phyloP scores from a whole-genome alignment of 2,329 filamentous ascomycete species.

The Fragosphaeria purpurea region DNA sequence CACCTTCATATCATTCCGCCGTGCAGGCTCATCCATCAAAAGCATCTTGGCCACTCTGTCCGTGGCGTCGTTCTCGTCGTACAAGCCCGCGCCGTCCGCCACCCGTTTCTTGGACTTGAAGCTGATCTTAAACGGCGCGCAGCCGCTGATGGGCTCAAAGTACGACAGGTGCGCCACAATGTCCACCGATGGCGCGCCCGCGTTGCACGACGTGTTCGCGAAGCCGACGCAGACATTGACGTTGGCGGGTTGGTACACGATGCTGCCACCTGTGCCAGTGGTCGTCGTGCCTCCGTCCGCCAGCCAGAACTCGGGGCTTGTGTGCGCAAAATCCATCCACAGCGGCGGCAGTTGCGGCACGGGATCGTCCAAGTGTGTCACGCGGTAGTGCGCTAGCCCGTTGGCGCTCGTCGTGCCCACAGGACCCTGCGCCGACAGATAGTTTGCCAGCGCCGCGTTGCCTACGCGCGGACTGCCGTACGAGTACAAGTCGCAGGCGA shows the following conservation, averaged over 20 bases:
- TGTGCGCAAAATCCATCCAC: slow-evolving; percentile 52
- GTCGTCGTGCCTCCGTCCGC: slow-evolving; percentile 22
- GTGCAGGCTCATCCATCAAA: too few species aligned
- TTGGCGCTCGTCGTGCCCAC: not conserved
- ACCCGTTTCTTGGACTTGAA: not conserved
- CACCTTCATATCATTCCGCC: too few species aligned
- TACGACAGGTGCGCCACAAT: slow-evolving; percentile 38
- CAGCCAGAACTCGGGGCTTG: slow-evolving; percentile 62
- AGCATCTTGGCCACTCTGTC: too few species aligned
- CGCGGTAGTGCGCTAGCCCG: slow-evolving; percentile 43
- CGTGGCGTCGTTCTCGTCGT: too few species aligned
- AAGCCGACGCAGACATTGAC: slow-evolving; percentile 39
- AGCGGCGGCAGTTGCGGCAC: slow-evolving; percentile 58
- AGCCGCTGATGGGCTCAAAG: slow-evolving; percentile 33
- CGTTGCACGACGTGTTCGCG: slow-evolving; percentile 40
- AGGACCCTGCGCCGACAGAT: slow-evolving; percentile 37
- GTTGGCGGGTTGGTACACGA: slow-evolving; percentile 28
- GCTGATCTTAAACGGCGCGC: slow-evolving; percentile 14
- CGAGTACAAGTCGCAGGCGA: slow-evolving; percentile 48
- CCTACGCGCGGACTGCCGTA: slow-evolving; percentile 59
- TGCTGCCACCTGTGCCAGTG: slow-evolving; percentile 11
- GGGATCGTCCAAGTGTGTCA: slow-evolving; percentile 59
- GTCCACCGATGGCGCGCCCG: slow-evolving; percentile 34
- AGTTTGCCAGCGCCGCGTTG: slow-evolving; percentile 43
- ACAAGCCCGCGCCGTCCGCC: too few species aligned